phyloP scores from a whole-genome alignment of 2,329 filamentous ascomycete genomes.

The Cordyceps cicadae region DNA sequence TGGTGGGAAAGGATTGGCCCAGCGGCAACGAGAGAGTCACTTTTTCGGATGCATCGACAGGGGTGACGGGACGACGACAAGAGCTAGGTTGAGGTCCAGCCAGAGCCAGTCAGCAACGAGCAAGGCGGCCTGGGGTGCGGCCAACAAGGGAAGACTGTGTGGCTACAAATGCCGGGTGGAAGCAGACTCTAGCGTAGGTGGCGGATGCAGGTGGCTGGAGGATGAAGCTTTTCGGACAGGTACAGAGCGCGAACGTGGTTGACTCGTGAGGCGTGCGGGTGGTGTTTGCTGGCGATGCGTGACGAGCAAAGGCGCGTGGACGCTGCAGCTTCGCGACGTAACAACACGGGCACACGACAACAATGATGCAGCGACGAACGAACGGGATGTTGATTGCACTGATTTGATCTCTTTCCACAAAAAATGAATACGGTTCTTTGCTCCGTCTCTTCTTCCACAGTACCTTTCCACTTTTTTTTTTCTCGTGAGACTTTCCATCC shows the following conservation, averaged over 20 bases:
- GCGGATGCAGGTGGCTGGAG: not conserved
- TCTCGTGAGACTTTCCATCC: not conserved
- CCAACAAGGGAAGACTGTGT: not conserved
- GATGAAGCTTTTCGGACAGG: too few relatives aligned
- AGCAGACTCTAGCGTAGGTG: not conserved
- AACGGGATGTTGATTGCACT: not conserved
- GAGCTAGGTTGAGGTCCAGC: slow-evolving; percentile 1
- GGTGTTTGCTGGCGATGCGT: slow-evolving; percentile 1
- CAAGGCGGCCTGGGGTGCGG: not conserved
- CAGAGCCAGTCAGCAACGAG: slow-evolving; percentile 11
- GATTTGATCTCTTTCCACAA: too few relatives aligned
- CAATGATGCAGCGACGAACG: not conserved
- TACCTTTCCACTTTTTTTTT: not conserved
- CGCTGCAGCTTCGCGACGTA: not conserved
- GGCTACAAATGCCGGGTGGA: not conserved
- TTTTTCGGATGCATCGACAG: not conserved
- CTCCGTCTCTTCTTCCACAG: not conserved
- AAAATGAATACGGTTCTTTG: too few relatives aligned
- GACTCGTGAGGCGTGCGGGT: not conserved
- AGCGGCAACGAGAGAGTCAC: slow-evolving; percentile 7
- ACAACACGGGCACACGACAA: not conserved
- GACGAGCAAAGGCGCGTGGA: not conserved
- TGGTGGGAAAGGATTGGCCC: not conserved
- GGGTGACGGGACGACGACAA: not conserved
- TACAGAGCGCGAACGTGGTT: not conserved